A percentile compares a stretch with the other conserved stretches of the same genome.
phyloP scores from a whole-genome alignment of 2,329 filamentous ascomycete species.

The Alternaria brassicae region DNA sequence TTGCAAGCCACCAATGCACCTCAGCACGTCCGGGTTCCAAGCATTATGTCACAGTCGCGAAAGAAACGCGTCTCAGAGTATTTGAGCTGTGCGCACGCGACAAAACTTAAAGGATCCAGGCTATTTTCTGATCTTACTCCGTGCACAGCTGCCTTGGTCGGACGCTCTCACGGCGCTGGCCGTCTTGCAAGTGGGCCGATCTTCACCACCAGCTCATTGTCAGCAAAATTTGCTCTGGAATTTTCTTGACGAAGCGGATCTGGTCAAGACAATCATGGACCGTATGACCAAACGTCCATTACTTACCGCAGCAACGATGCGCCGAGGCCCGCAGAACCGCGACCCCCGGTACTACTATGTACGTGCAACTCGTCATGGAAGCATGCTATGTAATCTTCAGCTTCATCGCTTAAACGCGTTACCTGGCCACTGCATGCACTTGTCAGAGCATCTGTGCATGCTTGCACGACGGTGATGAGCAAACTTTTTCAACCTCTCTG shows the following conservation, averaged over 20 bases:
- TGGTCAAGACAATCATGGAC: constrained; percentile 13
- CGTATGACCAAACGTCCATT: constrained; percentile 31
- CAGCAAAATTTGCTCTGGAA: constrained; percentile 36
- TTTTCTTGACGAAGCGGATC: constrained; percentile 32
- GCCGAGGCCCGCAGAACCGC: constrained; percentile 20
- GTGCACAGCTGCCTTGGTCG: constrained; percentile 30
- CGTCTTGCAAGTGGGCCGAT: constrained; percentile 31
- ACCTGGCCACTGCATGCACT: constrained; percentile 32
- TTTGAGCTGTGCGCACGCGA: constrained; percentile 41
- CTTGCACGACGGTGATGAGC: constrained; percentile 34
- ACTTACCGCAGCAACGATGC: constrained; percentile 24
- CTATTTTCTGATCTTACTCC: constrained; percentile 38
- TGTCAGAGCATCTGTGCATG: constrained; percentile 37
- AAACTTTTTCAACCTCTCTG: constrained; percentile 41
- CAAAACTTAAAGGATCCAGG: constrained; percentile 30
- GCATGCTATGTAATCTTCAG: constrained; percentile 25
- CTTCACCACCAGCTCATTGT: constrained; percentile 21
- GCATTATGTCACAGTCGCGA: constrained; percentile 44
- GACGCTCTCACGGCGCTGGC: constrained; percentile 22
- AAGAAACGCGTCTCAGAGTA: constrained; percentile 41
- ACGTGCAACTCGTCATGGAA: constrained; percentile 26
- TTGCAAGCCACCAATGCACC: constrained; percentile 31
- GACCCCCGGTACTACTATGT: constrained; percentile 23
- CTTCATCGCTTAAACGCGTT: constrained; percentile 34
- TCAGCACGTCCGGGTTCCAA: constrained; percentile 27